Evolutionary conservation across 805 yeast species (phyloP), one percentile per base, ranked within the genome.

Genomic region (Naumovozyma baii): DNA sequence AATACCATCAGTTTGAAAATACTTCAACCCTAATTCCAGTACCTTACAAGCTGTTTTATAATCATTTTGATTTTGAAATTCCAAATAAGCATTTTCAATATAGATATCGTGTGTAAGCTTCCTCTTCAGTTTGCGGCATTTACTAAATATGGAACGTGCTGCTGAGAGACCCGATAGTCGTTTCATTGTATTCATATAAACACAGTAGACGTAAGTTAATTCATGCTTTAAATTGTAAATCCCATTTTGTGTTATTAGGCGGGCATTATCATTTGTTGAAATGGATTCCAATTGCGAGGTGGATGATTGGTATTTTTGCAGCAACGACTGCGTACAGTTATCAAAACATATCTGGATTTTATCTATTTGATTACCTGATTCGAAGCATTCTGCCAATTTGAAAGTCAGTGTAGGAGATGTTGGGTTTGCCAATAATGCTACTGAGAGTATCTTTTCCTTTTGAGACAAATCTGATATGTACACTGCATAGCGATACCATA

Each of bases 51-150:
- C 88, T 34, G 83, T 76, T 39, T 75, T 78, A 18, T 71, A 63
- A 44, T 79, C 82, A 43, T 74, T 79, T 43, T 80, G 69, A 49
- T 75, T 76, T 47, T 68, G 68, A 49, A 73, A 78, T 55, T 90
- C 98, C 66, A 87, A 68, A 55, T 76, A 66, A 0, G 96, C 95
- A 52, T 83, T 81, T 43, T 84, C 90, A 16, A 80, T 78, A 60
- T 73, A 90, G 16, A 90, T 72, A 49, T 85, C 85, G 65, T 78
- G 77, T 0, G 94, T 80, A 32, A 82, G 62, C 9, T 67, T 63
- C 18, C 48, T 54, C 43, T 63, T 68, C 48, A 75, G 72, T 53
- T 78, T 76, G 50, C 95, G 74, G 7, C 83, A 81, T 48, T 70
- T 73, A 40, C 82, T 72, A 56, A 87, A 86, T 2, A 84, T 67